Base-by-base conservation (phyloP, 257 asterid genomes). In the Oldenlandia corymbosa region DNA sequence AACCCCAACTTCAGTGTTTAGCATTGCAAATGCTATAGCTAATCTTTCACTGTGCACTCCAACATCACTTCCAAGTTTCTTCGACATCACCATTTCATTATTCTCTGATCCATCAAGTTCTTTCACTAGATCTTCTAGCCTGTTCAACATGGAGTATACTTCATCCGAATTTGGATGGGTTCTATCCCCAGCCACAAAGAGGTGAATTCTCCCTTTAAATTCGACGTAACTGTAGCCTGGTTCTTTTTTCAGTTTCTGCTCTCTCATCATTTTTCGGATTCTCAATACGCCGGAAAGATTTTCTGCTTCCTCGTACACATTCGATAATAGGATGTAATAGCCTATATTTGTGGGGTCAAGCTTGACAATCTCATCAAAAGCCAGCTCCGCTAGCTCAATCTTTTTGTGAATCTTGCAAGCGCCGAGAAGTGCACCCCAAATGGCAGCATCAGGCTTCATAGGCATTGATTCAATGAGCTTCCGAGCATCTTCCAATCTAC, bases 391-490 rank as follows among this genome's bases (percentile, higher is more conserved):
- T 52, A 92, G 59, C 53, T 81, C 71, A 23, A 87, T 80, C 50
- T 92, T 79, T 56, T 84, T 92, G 68, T 89, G 94, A 56, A 92
- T 89, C 81, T 87, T 92, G 81, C 97, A 92, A 41, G 90, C 96
- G 68, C 96, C 94, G 67, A 92, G 62, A 57, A 92, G 88, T 72
- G 97, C 97, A 14, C 97, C 99, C 99, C 99, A 92, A 8, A 89
- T 87, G 20, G 97, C 85, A n/a, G 96, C 97, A 76, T 92, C 96
- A 0, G 96, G 94, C 67, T 77, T 66, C 53, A 73, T 62, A 18
- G 84, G 81, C 96, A 92, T 89, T 1, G 76, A 67, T 32, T 76
- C 79, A 28, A 89, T 92, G 48, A 87, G 80, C 30, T 74, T 68
- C 0, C 27, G 26, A 13, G 96, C 99, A 58, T 92, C 91, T 20